These are phyloP conservation scores for Stachybotrys chlorohalonatus DNA, from an alignment of 2,329 filamentous ascomycete genomes.

Conservation along the genomic window DNA sequence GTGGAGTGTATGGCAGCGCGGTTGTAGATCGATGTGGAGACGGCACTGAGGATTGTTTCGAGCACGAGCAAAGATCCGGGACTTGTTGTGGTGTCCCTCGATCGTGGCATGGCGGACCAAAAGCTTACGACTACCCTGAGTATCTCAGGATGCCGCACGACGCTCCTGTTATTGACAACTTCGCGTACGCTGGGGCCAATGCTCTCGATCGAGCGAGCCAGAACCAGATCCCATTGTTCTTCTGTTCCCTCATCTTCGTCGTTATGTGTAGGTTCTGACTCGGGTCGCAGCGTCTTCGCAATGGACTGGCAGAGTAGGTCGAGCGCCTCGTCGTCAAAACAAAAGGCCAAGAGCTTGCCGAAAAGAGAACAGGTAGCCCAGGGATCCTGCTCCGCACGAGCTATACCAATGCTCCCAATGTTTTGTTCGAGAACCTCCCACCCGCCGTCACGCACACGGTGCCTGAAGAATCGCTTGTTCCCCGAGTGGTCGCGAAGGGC, in stretches of 20 bases:
- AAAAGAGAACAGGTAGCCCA: conserved; percentile 67
- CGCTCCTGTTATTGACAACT: conserved; percentile 40
- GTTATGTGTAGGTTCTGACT: conserved; percentile 13
- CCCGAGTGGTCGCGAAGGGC: conserved; percentile 71
- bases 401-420: conserved; percentile 57
- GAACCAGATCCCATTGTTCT: conserved; percentile 28
- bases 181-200: conserved; percentile 33
- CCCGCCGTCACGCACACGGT: conserved; percentile 65
- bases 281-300: conserved; percentile 24
- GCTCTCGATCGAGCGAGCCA: conserved; percentile 26
- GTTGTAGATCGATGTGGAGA: conserved; percentile 58
- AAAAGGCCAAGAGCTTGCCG: conserved; percentile 72
- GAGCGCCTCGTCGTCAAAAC: conserved; percentile 67
- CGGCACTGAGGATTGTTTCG: conserved; percentile 49
- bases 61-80: conserved; percentile 56
- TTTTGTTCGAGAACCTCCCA: conserved; percentile 70
- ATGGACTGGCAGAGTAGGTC: conserved; percentile 56
- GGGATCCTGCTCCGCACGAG: conserved; percentile 57
- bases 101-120: conserved; percentile 53
- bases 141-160: conserved; percentile 53
- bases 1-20: conserved; percentile 63
- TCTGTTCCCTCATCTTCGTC: conserved; percentile 20
- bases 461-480: conserved; percentile 80
- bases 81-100: conserved; percentile 31
- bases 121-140: conserved; percentile 53